These are phyloP conservation scores for Penicillium robsamsonii DNA, from an alignment of 495 filamentous ascomycete genomes.

Conservation along the genomic window DNA sequence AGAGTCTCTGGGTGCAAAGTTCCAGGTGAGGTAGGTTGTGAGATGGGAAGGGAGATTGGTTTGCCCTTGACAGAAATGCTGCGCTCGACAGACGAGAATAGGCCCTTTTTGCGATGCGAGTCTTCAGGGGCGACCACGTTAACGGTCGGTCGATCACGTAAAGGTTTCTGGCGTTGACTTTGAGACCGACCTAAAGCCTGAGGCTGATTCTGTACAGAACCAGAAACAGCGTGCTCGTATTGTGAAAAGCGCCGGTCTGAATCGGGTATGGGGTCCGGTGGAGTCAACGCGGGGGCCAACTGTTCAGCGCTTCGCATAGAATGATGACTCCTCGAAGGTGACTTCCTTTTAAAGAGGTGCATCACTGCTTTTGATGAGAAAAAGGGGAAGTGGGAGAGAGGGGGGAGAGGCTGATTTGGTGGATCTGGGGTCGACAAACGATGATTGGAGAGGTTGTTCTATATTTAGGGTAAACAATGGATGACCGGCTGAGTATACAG, in stretches of 20 bases:
- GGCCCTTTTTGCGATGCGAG: constrained; percentile 14
- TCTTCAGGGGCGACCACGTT: constrained; percentile 21
- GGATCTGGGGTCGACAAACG: not conserved
- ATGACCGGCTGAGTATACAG: too few species aligned
- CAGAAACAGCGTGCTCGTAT: not conserved
- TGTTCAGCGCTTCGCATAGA: constrained; percentile 37
- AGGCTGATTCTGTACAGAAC: not conserved
- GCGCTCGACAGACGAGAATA: constrained; percentile 23
- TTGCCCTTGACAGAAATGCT: constrained; percentile 24
- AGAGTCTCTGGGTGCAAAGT: constrained; percentile 12
- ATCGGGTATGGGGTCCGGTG: constrained; percentile 19
- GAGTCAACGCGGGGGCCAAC: constrained; percentile 28
- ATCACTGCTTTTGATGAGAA: constrained; percentile 17
- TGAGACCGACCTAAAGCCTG: constrained; percentile 28
- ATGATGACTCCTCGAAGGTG: constrained; percentile 19
- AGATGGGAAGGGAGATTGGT: constrained; percentile 22
- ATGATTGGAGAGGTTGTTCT: constrained; percentile 9
- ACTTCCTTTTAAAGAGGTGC: constrained; percentile 36
- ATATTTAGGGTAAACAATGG: constrained; percentile 16
- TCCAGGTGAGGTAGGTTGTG: constrained; percentile 28
- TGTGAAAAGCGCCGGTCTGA: constrained; percentile 24
- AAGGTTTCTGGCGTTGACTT: constrained; percentile 28
- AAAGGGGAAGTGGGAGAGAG: constrained; percentile 4
- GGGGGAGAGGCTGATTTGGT: constrained; percentile 9
- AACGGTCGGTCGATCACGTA: constrained; percentile 28